phyloP scores from a whole-genome alignment of 139 green algal genomes.

The Mesostigma viride region DNA sequence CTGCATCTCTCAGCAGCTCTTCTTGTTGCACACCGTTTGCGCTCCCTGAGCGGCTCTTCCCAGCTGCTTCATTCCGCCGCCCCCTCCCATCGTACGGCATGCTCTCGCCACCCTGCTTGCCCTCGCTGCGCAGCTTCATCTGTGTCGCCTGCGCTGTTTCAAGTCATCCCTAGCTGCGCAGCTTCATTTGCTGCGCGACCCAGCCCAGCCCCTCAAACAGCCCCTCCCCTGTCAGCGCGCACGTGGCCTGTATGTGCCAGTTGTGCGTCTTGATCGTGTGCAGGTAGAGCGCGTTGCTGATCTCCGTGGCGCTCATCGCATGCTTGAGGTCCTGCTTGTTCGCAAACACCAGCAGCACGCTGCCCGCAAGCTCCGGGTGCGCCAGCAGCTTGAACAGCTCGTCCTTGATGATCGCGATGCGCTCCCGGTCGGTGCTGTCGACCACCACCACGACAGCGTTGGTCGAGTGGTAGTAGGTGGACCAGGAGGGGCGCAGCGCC shows the following conservation, averaged over 20 bases:
- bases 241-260: slow-evolving; percentile 80
- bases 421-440: slow-evolving; percentile 73
- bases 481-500: slow-evolving; percentile 71
- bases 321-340: slow-evolving; percentile 77
- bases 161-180: too few species aligned
- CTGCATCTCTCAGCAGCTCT: too few species aligned
- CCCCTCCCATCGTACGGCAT: too few species aligned
- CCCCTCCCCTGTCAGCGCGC: slow-evolving; percentile 86
- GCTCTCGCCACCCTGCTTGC: too few species aligned
- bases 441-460: slow-evolving; percentile 67
- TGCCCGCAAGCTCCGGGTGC: slow-evolving; percentile 42
- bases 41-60: too few species aligned
- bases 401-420: slow-evolving; percentile 56
- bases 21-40: too few species aligned
- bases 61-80: too few species aligned
- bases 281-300: slow-evolving; percentile 49
- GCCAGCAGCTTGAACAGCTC: slow-evolving; percentile 63
- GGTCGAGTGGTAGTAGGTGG: slow-evolving; percentile 69
- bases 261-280: slow-evolving; percentile 43
- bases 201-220: slow-evolving; percentile 97
- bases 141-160: too few species aligned
- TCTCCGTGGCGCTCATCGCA: slow-evolving; percentile 60
- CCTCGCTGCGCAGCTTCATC: too few species aligned
- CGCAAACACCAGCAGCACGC: slow-evolving; percentile 64
- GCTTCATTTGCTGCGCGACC: slow-evolving; percentile 46